Percentiles rank a stretch among this genome's conserved stretches.
Conservation (phyloP, 2,329 filamentous ascomycete genomes). For the Alternaria sp. region DNA sequence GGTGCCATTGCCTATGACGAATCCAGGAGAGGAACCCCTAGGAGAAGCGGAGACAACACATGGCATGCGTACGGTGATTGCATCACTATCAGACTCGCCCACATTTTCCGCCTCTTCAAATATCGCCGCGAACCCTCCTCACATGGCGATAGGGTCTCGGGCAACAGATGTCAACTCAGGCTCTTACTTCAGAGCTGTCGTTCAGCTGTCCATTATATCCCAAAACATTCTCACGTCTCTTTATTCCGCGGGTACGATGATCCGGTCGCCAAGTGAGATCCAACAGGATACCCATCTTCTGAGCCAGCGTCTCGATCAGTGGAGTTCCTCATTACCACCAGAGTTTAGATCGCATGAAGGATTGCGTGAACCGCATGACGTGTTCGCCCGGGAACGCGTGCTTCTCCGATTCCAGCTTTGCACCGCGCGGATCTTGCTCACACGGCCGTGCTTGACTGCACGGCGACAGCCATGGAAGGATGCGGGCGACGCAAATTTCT, state of each 20-base stretch:
- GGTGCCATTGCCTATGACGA: slow-evolving; percentile 39
- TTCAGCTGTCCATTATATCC: slow-evolving; percentile 41
- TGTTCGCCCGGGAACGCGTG: slow-evolving; percentile 34
- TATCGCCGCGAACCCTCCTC: slow-evolving; percentile 2
- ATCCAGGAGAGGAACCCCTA: slow-evolving; percentile 26
- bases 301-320: slow-evolving; percentile 41
- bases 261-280: slow-evolving; percentile 39
- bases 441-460: slow-evolving; percentile 45
- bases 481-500: slow-evolving; percentile 30
- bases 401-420: slow-evolving; percentile 45
- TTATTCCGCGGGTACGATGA: slow-evolving; percentile 45
- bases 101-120: slow-evolving; percentile 5
- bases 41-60: slow-evolving; percentile 15
- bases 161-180: slow-evolving; percentile 22
- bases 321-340: slow-evolving; percentile 38
- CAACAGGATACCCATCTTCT: slow-evolving; percentile 44
- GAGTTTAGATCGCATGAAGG: slow-evolving; percentile 37
- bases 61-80: slow-evolving; percentile 8
- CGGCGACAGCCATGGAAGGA: slow-evolving; percentile 28
- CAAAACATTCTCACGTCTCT: slow-evolving; percentile 45
- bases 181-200: slow-evolving; percentile 34
- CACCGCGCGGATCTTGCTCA: slow-evolving; percentile 50
- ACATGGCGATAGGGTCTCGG: not conserved
- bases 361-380: not conserved
- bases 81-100: not conserved